phyloP scores from a whole-genome alignment of 495 filamentous ascomycete species.

The Xylaria castorea region DNA sequence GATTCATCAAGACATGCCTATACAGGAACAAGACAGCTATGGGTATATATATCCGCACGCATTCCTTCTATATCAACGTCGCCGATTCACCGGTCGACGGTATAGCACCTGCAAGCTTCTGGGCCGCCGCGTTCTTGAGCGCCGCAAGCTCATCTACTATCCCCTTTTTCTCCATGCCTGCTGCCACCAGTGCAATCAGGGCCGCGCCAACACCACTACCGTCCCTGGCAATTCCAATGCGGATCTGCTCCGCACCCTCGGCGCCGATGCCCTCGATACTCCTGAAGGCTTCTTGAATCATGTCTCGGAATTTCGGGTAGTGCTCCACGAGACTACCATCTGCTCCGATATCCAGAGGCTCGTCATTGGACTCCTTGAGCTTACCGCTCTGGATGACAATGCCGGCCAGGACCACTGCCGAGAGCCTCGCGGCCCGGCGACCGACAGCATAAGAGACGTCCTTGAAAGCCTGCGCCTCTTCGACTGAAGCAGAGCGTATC shows the following conservation, averaged over 20 bases:
- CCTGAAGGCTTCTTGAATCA: slow-evolving; percentile 76
- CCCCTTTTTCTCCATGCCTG: slow-evolving; percentile 54
- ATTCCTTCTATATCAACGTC: slow-evolving; percentile 36
- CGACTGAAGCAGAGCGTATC: slow-evolving; percentile 69
- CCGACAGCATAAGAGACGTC: slow-evolving; percentile 81
- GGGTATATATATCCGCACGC: background rate
- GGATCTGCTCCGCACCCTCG: slow-evolving; percentile 76
- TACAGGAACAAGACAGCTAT: background rate
- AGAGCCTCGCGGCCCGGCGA: slow-evolving; percentile 85
- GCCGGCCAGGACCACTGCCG: slow-evolving; percentile 84
- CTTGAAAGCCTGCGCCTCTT: slow-evolving; percentile 85
- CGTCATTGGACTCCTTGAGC: slow-evolving; percentile 60
- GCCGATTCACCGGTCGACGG: slow-evolving; percentile 34
- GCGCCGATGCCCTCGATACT: slow-evolving; percentile 73
- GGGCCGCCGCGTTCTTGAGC: slow-evolving; percentile 31
- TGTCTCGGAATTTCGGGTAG: slow-evolving; percentile 84
- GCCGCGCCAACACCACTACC: slow-evolving; percentile 91
- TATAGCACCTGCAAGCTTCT: slow-evolving; percentile 30
- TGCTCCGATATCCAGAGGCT: slow-evolving; percentile 85
- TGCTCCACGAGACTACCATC: slow-evolving; percentile 91
- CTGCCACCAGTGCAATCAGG: slow-evolving; percentile 80
- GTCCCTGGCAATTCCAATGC: slow-evolving; percentile 94
- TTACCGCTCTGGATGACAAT: slow-evolving; percentile 77
- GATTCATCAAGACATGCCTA: slow-evolving; percentile 33
- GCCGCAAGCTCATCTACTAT: slow-evolving; percentile 33